Percentiles rank a stretch among this genome's conserved stretches.
Conservation (phyloP, 2,329 filamentous ascomycete genomes). For the Boeremia lycopersici region DNA sequence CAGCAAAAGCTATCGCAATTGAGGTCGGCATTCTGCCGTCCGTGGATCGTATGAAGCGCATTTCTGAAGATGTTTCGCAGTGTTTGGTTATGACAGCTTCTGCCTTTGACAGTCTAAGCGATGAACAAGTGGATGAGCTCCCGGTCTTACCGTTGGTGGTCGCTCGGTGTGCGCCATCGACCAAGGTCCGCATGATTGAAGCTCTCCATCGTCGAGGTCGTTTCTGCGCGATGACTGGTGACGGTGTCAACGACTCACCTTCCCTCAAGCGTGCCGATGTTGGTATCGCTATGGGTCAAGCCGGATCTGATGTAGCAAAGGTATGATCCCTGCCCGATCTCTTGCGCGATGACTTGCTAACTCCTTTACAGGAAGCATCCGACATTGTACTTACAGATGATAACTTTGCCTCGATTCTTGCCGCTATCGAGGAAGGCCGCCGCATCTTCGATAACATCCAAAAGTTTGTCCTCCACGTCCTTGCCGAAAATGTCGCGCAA, state of each 20-base stretch:
- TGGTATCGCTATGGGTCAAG: constrained; percentile 81
- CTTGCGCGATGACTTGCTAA: not conserved
- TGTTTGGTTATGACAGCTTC: constrained; percentile 50
- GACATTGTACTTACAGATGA: constrained; percentile 87
- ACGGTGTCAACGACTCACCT: constrained; percentile 86
- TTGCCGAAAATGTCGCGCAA: constrained; percentile 83
- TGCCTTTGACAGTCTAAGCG: constrained; percentile 77
- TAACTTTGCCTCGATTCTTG: constrained; percentile 85
- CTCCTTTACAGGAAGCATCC: constrained; percentile 14
- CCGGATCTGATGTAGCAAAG: constrained; percentile 84
- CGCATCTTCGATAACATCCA: constrained; percentile 90
- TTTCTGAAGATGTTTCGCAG: constrained; percentile 38
- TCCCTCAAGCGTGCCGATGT: constrained; percentile 82
- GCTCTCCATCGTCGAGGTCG: constrained; percentile 77
- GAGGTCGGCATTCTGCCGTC: constrained; percentile 55
- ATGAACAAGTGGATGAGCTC: constrained; percentile 75
- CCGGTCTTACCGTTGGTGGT: constrained; percentile 80
- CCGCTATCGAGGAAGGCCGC: constrained; percentile 81
- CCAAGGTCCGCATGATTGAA: constrained; percentile 90
- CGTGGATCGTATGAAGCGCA: constrained; percentile 17
- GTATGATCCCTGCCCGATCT: not conserved
- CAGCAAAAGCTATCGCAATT: constrained; percentile 54
- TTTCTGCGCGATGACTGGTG: constrained; percentile 87
- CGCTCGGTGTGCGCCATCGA: constrained; percentile 81
- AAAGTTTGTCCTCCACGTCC: constrained; percentile 78